Evolutionary conservation across 768 basidiomycete species (phyloP).

Genomic region (Xerocomellus amylosporus): DNA sequence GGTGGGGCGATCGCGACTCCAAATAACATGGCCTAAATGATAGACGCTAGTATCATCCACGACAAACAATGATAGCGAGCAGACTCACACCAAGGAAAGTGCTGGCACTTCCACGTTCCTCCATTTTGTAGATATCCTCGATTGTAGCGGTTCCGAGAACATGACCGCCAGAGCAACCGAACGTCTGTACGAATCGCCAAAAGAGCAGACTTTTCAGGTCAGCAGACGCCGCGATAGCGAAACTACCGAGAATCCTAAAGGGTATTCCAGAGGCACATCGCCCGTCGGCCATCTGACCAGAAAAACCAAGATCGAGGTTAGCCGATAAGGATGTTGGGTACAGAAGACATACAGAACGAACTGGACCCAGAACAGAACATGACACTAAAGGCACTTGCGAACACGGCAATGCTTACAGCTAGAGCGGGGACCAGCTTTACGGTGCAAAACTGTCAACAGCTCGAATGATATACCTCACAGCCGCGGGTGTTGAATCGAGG

Average conservation of each 20-base stretch:
- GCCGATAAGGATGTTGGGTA: background rate
- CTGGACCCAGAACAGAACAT: constrained; percentile 53
- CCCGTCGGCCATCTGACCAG: constrained; percentile 58
- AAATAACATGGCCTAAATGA: constrained; percentile 43
- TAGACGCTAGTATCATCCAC: background rate
- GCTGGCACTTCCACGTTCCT: constrained; percentile 57
- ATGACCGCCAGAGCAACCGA: constrained; percentile 56
- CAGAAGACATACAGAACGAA: constrained; percentile 40
- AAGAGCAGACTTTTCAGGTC: constrained; percentile 47
- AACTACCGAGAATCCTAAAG: constrained; percentile 53
- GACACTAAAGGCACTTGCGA: constrained; percentile 43
- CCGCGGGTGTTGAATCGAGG: constrained; percentile 50
- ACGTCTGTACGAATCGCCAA: constrained; percentile 63
- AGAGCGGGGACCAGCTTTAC: constrained; percentile 29
- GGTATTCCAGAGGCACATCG: constrained; percentile 62
- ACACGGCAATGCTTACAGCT: constrained; percentile 50
- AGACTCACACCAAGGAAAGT: constrained; percentile 50
- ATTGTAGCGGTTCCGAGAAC: constrained; percentile 60
- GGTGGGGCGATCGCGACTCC: constrained; percentile 64
- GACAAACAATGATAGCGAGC: background rate
- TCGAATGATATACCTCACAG: constrained; percentile 48
- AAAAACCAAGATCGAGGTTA: background rate
- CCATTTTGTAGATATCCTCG: constrained; percentile 63
- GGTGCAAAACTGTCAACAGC: background rate
- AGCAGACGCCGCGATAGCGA: constrained; percentile 53